These are phyloP conservation scores for Boechera retrofracta DNA, from an alignment of 345 rosid species.

Conservation along the genomic window DNA sequence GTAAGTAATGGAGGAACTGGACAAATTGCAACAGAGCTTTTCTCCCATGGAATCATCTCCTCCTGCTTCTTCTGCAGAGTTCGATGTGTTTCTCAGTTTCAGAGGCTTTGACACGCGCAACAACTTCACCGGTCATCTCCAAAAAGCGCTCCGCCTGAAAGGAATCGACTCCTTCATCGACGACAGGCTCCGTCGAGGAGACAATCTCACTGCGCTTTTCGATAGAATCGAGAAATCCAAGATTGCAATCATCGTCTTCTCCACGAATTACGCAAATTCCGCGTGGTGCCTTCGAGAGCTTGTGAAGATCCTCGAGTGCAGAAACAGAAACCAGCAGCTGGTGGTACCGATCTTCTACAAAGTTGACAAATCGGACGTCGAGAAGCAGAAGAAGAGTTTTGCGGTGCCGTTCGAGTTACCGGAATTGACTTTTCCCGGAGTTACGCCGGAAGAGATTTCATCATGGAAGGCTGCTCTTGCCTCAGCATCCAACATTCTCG, in stretches of 20 bases:
- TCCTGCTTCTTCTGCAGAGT: conserved; percentile 30
- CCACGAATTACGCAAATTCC: conserved; percentile 32
- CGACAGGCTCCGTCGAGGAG: conserved; percentile 39
- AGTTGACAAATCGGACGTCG: conserved; percentile 27
- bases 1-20: not conserved
- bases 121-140: conserved; percentile 48
- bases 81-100: conserved; percentile 49
- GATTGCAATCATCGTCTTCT: conserved; percentile 42
- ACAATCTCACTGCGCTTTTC: conserved; percentile 34
- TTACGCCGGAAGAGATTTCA: conserved; percentile 14
- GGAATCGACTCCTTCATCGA: conserved; percentile 43
- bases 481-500: conserved; percentile 27
- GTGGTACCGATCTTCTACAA: conserved; percentile 46
- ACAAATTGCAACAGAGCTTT: not conserved
- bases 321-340: conserved; percentile 17
- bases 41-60: conserved; percentile 27
- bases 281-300: conserved; percentile 47
- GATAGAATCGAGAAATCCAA: conserved; percentile 40
- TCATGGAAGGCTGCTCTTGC: conserved; percentile 39
- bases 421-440: conserved; percentile 18
- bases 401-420: conserved; percentile 19
- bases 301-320: conserved; percentile 40
- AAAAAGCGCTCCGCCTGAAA: conserved; percentile 18
- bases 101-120: conserved; percentile 47
- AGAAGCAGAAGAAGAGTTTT: conserved; percentile 37